Evolutionary conservation across 2,329 filamentous ascomycete species (phyloP).

Genomic region (Orbilia blumenaviensis): DNA sequence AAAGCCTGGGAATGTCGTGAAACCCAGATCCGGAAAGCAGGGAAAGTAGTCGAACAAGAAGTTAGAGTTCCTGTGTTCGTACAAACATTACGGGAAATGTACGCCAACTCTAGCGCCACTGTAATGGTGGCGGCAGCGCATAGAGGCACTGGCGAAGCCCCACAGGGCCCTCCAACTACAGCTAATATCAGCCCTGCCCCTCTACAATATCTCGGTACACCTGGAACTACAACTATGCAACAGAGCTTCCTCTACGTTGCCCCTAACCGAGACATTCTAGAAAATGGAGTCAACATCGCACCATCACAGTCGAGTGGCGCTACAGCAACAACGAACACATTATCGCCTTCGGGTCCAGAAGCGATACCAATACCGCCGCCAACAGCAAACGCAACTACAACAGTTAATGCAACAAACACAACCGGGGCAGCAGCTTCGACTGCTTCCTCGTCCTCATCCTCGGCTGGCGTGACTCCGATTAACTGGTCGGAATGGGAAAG

Average conservation of each 20-base stretch:
- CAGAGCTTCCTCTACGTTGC: constrained; percentile 1
- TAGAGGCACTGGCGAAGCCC: background rate
- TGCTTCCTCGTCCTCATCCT: constrained; percentile 13
- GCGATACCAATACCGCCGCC: constrained; percentile 10
- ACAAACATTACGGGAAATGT: constrained; percentile 13
- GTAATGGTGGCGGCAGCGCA: background rate
- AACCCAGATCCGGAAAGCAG: constrained; percentile 8
- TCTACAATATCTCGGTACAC: background rate
- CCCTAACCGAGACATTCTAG: background rate
- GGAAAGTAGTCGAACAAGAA: background rate
- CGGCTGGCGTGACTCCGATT: constrained; percentile 38
- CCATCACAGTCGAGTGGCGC: constrained; percentile 4
- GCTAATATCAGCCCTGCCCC: background rate
- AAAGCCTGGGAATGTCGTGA: constrained; percentile 59
- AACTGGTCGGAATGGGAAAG: constrained; percentile 52
- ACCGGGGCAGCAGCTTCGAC: background rate
- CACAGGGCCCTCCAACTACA: background rate
- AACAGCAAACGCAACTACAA: background rate
- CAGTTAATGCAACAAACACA: background rate
- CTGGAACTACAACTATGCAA: background rate
- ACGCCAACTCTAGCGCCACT: background rate
- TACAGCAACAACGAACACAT: background rate
- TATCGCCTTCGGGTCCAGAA: background rate
- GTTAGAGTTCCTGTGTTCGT: constrained; percentile 23
- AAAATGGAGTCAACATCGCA: background rate